Evolutionary conservation across 2,329 filamentous ascomycete species (phyloP), one percentile per base, ranked within the genome.

Genomic region (Fusarium hostae): DNA sequence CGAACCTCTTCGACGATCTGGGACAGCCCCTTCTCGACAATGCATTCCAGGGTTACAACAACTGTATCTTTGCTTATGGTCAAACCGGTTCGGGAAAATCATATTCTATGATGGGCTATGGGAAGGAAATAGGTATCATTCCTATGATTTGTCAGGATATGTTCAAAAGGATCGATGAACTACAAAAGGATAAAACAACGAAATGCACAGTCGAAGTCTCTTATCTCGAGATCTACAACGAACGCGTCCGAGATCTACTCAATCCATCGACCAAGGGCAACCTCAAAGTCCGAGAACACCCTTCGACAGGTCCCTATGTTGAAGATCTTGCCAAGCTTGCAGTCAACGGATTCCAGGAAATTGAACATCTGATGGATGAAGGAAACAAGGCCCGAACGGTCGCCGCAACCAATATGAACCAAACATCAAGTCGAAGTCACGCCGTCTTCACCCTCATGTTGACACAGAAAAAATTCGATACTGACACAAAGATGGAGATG

Each of bases 81-180:
- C 96, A 99, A 85, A 99, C 96, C 4, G 96, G 96, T 75, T 98
- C 96, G 2, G 96, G 96, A 82, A 99, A 99, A 84, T 98, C 94
- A 20, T 99, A 99, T 82, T 98, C 95, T 35, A 99, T 99, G 95
- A 99, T 99, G 96, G 96, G 96, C 52, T 99, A 98, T 83, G 96
- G 96, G 59, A 92, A 95, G 78, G 95, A 99, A 79, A 89, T 94
- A 63, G 96, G 96, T 81, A 96, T 99, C 71, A 98, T 98, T 70
- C 96, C 97, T 48, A 93, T 91, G 78, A 99, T 99, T 84, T 99
- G 96, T 81, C 93, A 96, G 84, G 92, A 97, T 78, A 98, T 99
- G 94, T 99, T 99, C 81, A 89, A 92, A 78, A 88, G 95, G 71
- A 99, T 99, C 78, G 84, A 85, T 30, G 83, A 84, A 52, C 86